These are phyloP conservation scores for Arthonia radiata DNA, from an alignment of 495 filamentous ascomycete species.

Conservation along the genomic window DNA sequence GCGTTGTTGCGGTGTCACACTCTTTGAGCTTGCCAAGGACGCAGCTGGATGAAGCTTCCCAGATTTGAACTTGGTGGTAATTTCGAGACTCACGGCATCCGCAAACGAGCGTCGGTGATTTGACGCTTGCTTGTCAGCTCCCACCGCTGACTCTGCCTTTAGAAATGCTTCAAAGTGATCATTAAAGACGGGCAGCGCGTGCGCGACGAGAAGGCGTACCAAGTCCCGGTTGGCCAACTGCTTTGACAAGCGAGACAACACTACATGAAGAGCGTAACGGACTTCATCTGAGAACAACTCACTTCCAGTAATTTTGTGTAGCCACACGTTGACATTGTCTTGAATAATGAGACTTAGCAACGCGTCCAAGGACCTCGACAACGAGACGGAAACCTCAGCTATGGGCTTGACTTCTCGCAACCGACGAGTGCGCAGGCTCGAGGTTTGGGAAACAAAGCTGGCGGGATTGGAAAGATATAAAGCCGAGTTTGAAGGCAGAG, in stretches of 20 bases:
- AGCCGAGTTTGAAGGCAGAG: constrained; percentile 22
- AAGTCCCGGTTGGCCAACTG: constrained; percentile 48
- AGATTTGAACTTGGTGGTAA: constrained; percentile 74
- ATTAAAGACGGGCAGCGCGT: constrained; percentile 75
- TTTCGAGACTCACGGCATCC: constrained; percentile 80
- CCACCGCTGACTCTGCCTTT: constrained; percentile 64
- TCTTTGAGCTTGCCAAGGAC: constrained; percentile 57
- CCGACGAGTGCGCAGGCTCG: constrained; percentile 26
- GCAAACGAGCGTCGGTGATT: constrained; percentile 93
- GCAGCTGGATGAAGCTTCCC: constrained; percentile 78
- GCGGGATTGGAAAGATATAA: no score
- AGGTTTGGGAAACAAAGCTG: no score
- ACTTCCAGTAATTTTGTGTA: no score
- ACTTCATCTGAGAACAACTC: no score
- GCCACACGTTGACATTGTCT: no score
- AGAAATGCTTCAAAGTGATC: constrained; percentile 75
- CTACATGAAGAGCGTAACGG: constrained; percentile 43
- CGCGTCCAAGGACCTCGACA: no score
- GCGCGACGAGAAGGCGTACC: constrained; percentile 52
- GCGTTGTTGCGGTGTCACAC: constrained; percentile 60
- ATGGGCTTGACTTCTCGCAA: constrained; percentile 45
- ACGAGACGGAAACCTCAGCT: constrained; percentile 17
- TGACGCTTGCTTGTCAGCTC: constrained; percentile 65
- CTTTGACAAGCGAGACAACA: constrained; percentile 44
- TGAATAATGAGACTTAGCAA: no score